These are phyloP conservation scores for Candida morakotiae DNA, from an alignment of 805 yeast genomes.

Conservation along the genomic window DNA sequence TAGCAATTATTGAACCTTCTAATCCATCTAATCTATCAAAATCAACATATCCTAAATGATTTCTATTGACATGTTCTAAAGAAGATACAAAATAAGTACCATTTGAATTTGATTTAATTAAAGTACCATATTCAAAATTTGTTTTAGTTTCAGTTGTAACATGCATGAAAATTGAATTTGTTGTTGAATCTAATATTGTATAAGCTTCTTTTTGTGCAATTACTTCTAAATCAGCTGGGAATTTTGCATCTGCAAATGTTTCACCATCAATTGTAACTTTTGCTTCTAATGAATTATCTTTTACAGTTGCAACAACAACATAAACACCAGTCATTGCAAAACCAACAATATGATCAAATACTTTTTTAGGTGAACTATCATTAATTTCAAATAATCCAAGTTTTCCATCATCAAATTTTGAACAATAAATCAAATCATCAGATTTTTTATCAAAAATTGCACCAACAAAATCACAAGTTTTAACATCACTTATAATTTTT, in stretches of 20 bases:
- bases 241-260: slow-evolving; percentile 70
- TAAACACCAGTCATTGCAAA: slow-evolving; percentile 69
- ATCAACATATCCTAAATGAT: slow-evolving; percentile 73
- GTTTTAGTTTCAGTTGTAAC: slow-evolving; percentile 58
- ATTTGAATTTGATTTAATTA: slow-evolving; percentile 84
- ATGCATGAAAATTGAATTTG: slow-evolving; percentile 76
- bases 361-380: slow-evolving; percentile 40
- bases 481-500: slow-evolving; percentile 47
- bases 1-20: slow-evolving; percentile 80
- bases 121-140: slow-evolving; percentile 65
- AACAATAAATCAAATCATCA: slow-evolving; percentile 62
- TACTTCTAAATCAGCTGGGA: slow-evolving; percentile 63
- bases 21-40: slow-evolving; percentile 78
- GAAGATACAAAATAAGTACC: slow-evolving; percentile 82
- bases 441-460: slow-evolving; percentile 42
- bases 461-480: slow-evolving; percentile 67
- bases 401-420: slow-evolving; percentile 25
- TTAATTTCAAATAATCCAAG: slow-evolving; percentile 44
- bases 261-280: slow-evolving; percentile 76
- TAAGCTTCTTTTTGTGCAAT: slow-evolving; percentile 46
- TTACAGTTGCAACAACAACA: slow-evolving; percentile 58
- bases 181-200: slow-evolving; percentile 71
- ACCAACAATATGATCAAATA: slow-evolving; percentile 64
- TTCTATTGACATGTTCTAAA: slow-evolving; percentile 69
- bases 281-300: slow-evolving; percentile 49